Base-by-base conservation (phyloP, 2,329 filamentous ascomycete species). In the Ophiostoma pallidulum region DNA sequence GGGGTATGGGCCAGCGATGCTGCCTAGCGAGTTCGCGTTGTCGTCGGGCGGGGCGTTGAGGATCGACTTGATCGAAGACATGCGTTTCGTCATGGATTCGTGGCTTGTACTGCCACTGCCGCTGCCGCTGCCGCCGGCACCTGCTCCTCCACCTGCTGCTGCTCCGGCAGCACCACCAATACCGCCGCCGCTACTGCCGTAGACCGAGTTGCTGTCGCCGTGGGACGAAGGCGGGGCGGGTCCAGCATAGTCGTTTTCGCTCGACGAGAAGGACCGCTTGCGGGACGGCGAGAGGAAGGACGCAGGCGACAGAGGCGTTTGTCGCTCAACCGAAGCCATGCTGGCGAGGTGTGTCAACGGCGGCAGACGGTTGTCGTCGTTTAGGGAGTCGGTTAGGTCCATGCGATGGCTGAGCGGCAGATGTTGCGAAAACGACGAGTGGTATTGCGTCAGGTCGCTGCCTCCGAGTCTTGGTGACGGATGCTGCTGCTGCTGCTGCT, bases 1-100 rank as follows among this genome's bases (percentile, higher is more conserved):
- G 0, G 49, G 46, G 22, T 53, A 54, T 1, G 51, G 51, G 2
- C 51, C 49, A 8, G 49, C 47, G 47, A 54, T 54, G 38, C 53
- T 53, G 20, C 49, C 43, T 41, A 54, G 47, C 4, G 45, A 29
- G 24, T 53, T 58, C 40, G 63, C 61, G 40, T 68, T 58, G 51
- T 69, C 64, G 59, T 56, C 57, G 4, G 53, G 48, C 5, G 63
- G 59, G 3, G 79, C 79, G 53, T 88, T 89, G 12, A 90, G 66
- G 38, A 89, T 82, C 5, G 84, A 85, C 54, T 82, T 85, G 52
- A 89, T 89, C 3, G 83, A 86, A 16, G 81, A 86, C 4, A 88
- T 65, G 13, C 84, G 78, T 60, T 84, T 74, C 36, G 77, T 74
- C 41, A 76, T 65, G 32, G 65, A 66, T 22, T 78, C 72, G 20